These are phyloP conservation scores for Calocybe cyanea DNA, from an alignment of 768 basidiomycete genomes.

Conservation along the genomic window DNA sequence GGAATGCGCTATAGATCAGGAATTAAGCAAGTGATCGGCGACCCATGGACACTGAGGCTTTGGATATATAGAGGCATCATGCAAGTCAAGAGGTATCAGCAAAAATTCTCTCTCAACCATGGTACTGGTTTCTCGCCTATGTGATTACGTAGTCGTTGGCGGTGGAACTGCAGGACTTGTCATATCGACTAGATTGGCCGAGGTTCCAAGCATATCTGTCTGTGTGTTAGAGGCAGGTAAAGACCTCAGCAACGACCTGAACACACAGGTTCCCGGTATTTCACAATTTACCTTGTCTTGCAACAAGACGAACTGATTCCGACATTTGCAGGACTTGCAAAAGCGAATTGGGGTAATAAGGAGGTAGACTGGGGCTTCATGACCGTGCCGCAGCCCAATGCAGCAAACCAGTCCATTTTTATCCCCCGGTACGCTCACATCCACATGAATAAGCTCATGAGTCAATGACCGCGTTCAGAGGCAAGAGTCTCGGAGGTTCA, in stretches of 20 bases:
- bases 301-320: no score
- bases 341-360: background rate
- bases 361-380: background rate
- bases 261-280: background rate
- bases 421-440: background rate
- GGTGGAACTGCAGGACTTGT: conserved; percentile 28
- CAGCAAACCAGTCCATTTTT: background rate
- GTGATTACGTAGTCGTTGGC: conserved; percentile 19
- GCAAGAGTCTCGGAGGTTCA: conserved; percentile 15
- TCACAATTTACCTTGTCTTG: no score
- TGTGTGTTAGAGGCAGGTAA: conserved; percentile 24
- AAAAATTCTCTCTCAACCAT: background rate
- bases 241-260: background rate
- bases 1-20: no score
- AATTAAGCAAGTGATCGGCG: no score
- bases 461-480: conserved; percentile 6
- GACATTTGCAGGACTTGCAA: background rate
- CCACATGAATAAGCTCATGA: background rate
- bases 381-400: background rate
- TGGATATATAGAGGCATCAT: background rate
- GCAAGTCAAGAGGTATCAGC: background rate
- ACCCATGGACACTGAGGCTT: background rate
- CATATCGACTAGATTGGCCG: conserved; percentile 27
- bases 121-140: background rate
- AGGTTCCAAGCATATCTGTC: conserved; percentile 21